Evolutionary conservation across 257 asterid genomes (phyloP).

Genomic region (Fraxinus cuspidata): DNA sequence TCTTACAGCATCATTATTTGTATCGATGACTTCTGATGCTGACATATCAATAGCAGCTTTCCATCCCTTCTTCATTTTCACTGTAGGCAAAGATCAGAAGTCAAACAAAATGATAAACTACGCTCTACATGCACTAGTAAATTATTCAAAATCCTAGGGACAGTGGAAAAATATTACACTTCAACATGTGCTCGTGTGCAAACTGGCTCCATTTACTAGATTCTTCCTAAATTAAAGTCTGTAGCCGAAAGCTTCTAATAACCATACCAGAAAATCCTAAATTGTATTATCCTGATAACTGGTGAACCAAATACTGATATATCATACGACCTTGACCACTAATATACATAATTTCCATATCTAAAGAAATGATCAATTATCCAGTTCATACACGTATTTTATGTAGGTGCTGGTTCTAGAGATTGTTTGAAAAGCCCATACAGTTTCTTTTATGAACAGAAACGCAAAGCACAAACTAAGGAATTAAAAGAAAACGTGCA

Average conservation of each 20-base stretch:
- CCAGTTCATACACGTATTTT: background rate
- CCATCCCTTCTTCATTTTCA: slow-evolving; percentile 35
- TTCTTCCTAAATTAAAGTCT: background rate
- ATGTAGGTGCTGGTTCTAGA: background rate
- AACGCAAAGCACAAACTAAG: background rate
- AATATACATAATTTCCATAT: background rate
- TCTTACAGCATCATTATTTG: slow-evolving; percentile 44
- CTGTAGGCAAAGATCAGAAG: slow-evolving; percentile 43
- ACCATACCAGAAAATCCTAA: background rate
- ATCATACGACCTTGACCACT: background rate
- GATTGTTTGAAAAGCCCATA: background rate
- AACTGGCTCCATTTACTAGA: background rate
- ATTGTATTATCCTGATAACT: background rate
- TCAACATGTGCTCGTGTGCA: background rate
- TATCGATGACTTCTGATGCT: slow-evolving; percentile 44
- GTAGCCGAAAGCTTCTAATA: background rate
- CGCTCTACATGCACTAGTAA: background rate
- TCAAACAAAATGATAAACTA: background rate
- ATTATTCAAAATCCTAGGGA: background rate
- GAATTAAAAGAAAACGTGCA: background rate
- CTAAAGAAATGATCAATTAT: background rate
- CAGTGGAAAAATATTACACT: background rate
- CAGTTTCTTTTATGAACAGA: background rate
- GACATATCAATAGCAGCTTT: slow-evolving; percentile 33
- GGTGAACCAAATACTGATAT: background rate